Conservation (phyloP, 352 stramenopile species). For the Globisporangium ultimum region DNA sequence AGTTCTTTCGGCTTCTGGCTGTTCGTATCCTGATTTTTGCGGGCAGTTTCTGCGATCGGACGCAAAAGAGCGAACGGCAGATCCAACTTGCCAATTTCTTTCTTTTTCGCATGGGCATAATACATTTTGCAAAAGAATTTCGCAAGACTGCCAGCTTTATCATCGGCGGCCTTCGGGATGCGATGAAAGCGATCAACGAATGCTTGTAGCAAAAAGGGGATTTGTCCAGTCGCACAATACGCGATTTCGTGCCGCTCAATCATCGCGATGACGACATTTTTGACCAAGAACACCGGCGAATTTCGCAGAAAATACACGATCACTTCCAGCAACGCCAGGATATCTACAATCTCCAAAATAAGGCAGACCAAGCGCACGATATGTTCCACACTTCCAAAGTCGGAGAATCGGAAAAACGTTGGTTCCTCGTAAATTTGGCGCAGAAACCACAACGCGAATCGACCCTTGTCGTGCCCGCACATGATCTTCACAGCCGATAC, state of each 20-base stretch:
- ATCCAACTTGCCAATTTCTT: constrained; percentile 76
- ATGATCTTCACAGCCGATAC: constrained; percentile 85
- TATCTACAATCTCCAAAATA: constrained; percentile 79
- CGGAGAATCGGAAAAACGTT: constrained; percentile 80
- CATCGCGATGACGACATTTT: constrained; percentile 79
- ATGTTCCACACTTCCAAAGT: constrained; percentile 81
- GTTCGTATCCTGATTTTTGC: constrained; percentile 78
- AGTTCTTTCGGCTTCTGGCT: constrained; percentile 71
- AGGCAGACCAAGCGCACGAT: constrained; percentile 78
- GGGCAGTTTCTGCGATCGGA: constrained; percentile 70
- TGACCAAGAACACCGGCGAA: constrained; percentile 74
- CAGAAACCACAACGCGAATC: constrained; percentile 79
- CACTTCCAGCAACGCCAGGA: constrained; percentile 77
- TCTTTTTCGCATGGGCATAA: constrained; percentile 78
- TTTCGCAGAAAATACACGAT: constrained; percentile 76
- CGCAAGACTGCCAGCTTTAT: constrained; percentile 66
- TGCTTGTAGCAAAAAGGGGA: constrained; percentile 73
- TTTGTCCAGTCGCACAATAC: constrained; percentile 80
- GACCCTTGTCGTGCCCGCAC: constrained; percentile 83
- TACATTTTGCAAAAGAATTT: constrained; percentile 87
- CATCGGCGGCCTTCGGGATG: constrained; percentile 63
- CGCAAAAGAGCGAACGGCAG: constrained; percentile 67
- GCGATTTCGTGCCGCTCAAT: constrained; percentile 83
- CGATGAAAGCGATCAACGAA: constrained; percentile 82
- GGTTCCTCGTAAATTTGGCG: constrained; percentile 80